A percentile compares a stretch with the other conserved stretches of the same genome.
These are phyloP conservation scores for Clathrospora elynae DNA, from an alignment of 2,329 filamentous ascomycete genomes.

Conservation along the genomic window DNA sequence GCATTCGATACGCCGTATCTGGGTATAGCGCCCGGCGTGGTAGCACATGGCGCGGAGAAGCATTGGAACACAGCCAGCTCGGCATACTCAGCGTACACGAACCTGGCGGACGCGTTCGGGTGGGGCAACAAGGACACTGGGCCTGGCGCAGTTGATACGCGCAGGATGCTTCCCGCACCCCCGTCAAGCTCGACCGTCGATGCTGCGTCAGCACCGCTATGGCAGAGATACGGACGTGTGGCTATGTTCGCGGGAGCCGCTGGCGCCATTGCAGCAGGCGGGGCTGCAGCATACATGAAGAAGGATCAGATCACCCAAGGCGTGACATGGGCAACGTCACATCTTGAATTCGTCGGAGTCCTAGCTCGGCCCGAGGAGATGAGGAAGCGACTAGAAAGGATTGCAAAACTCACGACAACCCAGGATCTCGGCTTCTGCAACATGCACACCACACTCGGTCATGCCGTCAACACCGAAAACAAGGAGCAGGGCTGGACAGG, in stretches of 20 bases:
- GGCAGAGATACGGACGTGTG: constrained; percentile 83
- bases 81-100: constrained; percentile 70
- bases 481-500: constrained; percentile 50
- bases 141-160: constrained; percentile 37
- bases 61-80: constrained; percentile 77
- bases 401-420: constrained; percentile 68
- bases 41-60: constrained; percentile 84
- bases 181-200: constrained; percentile 50
- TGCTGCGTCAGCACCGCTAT: constrained; percentile 56
- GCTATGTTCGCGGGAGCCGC: constrained; percentile 84
- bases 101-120: constrained; percentile 66
- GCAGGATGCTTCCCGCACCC: constrained; percentile 46
- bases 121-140: constrained; percentile 54
- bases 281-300: constrained; percentile 84
- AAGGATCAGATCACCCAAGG: constrained; percentile 78
- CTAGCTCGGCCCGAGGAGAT: constrained; percentile 84
- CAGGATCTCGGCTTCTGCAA: constrained; percentile 80
- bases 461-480: constrained; percentile 61
- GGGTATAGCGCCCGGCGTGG: constrained; percentile 77
- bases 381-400: constrained; percentile 69
- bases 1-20: constrained; percentile 95
- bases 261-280: constrained; percentile 79
- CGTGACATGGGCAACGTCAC: constrained; percentile 81
- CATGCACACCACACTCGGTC: constrained; percentile 82
- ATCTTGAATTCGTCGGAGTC: constrained; percentile 92